phyloP scores from a whole-genome alignment of 371 early-diverging fungal genomes.

The Saksenaea oblongispora region DNA sequence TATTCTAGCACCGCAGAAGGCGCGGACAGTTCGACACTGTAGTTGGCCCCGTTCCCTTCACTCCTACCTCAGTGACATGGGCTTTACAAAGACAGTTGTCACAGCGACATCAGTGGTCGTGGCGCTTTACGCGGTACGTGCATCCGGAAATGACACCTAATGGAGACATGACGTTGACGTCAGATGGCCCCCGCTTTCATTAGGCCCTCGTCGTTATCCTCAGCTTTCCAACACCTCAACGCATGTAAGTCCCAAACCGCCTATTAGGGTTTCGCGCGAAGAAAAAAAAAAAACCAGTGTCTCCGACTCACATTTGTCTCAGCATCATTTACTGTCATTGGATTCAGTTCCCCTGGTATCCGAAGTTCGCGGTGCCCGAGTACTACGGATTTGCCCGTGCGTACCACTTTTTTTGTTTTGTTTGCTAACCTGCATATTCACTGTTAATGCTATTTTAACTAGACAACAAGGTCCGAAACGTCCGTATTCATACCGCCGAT shows the following conservation, averaged over 20 bases:
- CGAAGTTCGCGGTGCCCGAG: slow-evolving; percentile 34
- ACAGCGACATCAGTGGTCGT: neutral
- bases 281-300: neutral
- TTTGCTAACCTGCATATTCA: neutral
- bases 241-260: slow-evolving; percentile 22
- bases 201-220: slow-evolving; percentile 33
- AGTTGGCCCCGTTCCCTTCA: neutral
- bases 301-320: neutral
- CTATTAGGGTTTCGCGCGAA: neutral
- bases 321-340: slow-evolving; percentile 46
- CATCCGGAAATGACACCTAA: no score
- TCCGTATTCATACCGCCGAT: slow-evolving; percentile 37
- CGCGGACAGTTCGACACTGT: neutral
- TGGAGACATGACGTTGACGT: neutral
- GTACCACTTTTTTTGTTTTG: slow-evolving; percentile 6
- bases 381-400: slow-evolving; percentile 50
- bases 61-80: slow-evolving; percentile 4
- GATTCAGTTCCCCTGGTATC: slow-evolving; percentile 29
- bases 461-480: slow-evolving; percentile 43
- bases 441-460: neutral
- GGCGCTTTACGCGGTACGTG: slow-evolving; percentile 13
- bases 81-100: slow-evolving; percentile 8
- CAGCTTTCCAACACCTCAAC: slow-evolving; percentile 39
- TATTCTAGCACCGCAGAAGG: neutral
- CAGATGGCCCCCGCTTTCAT: neutral